A percentile compares a stretch with the other conserved stretches of the same genome.
Conservation (phyloP, 2,329 filamentous ascomycete genomes). For the Pseudogymnoascus sp. region DNA sequence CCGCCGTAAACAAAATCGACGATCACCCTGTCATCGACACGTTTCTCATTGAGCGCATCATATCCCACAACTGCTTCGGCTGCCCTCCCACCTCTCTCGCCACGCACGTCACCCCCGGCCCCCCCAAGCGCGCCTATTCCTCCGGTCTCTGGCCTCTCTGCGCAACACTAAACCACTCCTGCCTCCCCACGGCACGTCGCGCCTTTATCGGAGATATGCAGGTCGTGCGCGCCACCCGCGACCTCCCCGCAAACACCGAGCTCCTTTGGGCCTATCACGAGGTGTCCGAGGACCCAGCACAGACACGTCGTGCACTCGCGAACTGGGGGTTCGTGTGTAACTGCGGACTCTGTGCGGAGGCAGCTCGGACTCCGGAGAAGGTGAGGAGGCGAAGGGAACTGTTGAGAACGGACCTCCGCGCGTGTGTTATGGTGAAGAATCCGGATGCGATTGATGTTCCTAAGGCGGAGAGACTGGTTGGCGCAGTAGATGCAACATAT, state of each 20-base stretch:
- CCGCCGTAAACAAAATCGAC: constrained; percentile 27
- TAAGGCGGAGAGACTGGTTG: neutral
- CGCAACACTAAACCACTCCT: constrained; percentile 47
- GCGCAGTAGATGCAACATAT: neutral
- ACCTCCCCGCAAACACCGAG: constrained; percentile 39
- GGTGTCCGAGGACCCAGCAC: constrained; percentile 26
- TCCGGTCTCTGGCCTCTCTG: constrained; percentile 42
- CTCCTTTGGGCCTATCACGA: constrained; percentile 26
- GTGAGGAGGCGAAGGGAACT: neutral
- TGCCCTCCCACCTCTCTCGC: constrained; percentile 25
- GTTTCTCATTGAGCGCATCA: constrained; percentile 40
- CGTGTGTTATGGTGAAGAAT: constrained; percentile 1
- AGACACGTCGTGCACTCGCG: constrained; percentile 18
- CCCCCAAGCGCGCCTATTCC: constrained; percentile 16
- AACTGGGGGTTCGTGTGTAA: constrained; percentile 37
- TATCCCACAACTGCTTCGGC: constrained; percentile 39
- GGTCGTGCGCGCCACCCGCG: constrained; percentile 39
- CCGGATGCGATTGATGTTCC: neutral
- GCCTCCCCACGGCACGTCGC: constrained; percentile 38
- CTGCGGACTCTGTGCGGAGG: constrained; percentile 25
- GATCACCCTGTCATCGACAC: constrained; percentile 38
- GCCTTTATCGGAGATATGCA: constrained; percentile 49
- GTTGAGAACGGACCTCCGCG: neutral
- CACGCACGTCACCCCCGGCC: constrained; percentile 18
- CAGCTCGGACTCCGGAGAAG: neutral